Evolutionary conservation across 345 rosid genomes (phyloP).

Genomic region (Theobroma cacao): DNA sequence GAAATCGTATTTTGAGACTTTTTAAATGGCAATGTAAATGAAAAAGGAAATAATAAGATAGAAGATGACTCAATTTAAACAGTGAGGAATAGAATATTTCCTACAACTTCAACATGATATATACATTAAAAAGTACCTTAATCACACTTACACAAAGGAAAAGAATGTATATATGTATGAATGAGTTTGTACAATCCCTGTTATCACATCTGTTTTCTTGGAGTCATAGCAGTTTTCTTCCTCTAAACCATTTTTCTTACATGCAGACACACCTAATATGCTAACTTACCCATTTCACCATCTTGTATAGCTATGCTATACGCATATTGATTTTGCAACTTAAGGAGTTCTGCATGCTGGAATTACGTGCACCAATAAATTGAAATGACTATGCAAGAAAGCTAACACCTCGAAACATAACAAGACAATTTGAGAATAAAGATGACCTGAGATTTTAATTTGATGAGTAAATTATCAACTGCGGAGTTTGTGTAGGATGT

Average conservation of each 20-base stretch:
- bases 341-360: neutral
- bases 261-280: neutral
- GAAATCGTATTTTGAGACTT: neutral
- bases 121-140: slow-evolving; percentile 2
- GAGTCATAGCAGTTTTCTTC: neutral
- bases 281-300: neutral
- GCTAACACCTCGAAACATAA: neutral
- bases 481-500: slow-evolving; percentile 99
- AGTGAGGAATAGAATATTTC: neutral
- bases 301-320: neutral
- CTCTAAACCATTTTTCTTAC: slow-evolving; percentile 1
- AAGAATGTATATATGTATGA: neutral
- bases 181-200: too few relatives aligned
- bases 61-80: neutral
- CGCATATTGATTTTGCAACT: neutral
- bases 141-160: neutral
- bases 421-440: slow-evolving; percentile 21
- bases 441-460: slow-evolving; percentile 90
- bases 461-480: slow-evolving; percentile 91
- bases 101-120: neutral
- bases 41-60: neutral
- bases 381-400: neutral
- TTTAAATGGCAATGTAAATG: neutral
- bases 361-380: neutral
- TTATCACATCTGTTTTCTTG: neutral